These are phyloP conservation scores for Beauveria pseudobassiana DNA, from an alignment of 2,329 filamentous ascomycete genomes.

Conservation along the genomic window DNA sequence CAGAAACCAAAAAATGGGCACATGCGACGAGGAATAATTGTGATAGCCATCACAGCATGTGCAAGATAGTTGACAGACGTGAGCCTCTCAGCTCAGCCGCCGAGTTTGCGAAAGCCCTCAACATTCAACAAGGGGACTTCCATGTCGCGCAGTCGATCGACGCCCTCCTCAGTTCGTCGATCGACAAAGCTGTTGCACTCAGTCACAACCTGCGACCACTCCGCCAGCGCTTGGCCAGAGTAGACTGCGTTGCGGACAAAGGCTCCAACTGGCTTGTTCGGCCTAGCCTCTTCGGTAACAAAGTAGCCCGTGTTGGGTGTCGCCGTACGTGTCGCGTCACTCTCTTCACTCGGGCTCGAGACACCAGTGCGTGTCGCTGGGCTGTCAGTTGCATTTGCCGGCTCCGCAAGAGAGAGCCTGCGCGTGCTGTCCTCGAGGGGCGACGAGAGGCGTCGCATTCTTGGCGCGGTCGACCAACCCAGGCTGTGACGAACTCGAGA, in stretches of 20 bases:
- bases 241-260: conserved; percentile 48
- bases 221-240: conserved; percentile 64
- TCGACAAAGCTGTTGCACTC: conserved; percentile 81
- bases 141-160: conserved; percentile 57
- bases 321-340: conserved; percentile 12
- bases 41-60: neutral
- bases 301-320: conserved; percentile 8
- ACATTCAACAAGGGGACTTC: conserved; percentile 44
- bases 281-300: conserved; percentile 22
- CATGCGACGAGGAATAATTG: neutral
- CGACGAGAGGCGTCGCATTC: conserved; percentile 36
- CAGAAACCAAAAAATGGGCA: neutral
- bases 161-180: conserved; percentile 64
- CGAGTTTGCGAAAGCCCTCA: conserved; percentile 33
- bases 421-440: conserved; percentile 23
- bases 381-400: conserved; percentile 12
- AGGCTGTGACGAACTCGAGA: conserved; percentile 32
- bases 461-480: conserved; percentile 4
- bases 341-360: conserved; percentile 15
- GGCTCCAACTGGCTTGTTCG: conserved; percentile 38
- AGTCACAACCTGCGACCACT: conserved; percentile 67
- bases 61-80: neutral
- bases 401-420: conserved; percentile 14
- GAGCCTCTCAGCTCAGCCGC: conserved; percentile 20
- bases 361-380: conserved; percentile 17